Base-by-base conservation (phyloP, 2,329 filamentous ascomycete species). In the Trichoderma koningii region DNA sequence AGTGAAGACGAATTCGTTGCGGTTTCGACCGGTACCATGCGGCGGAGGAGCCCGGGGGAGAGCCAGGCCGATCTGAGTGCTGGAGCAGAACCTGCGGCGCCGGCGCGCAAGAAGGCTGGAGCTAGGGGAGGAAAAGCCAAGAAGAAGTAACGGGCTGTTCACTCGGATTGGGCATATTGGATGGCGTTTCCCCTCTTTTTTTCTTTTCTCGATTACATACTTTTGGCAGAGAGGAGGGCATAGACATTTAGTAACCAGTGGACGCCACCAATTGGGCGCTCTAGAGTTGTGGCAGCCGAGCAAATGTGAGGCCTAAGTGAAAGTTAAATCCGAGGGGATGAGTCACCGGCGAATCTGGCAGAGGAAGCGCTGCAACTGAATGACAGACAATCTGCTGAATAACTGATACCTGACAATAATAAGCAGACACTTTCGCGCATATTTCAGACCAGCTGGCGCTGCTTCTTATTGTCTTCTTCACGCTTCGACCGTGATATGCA, bases 1-100 rank as follows among this genome's bases (percentile, higher is more conserved):
- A 97, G 92, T 73, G 95, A 97, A 73, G 95, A 99, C 71, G 96
- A 99, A 73, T 88, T 89, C 66, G 79, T 89, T 28, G 81, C 84
- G 5, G 85, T 89, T 23, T 86, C 85, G 19, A 85, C 86, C 1
- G 94, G 94, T 12, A 96, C 95, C 53, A 94, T 96, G 83, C 85
- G 94, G 69, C 85, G 93, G 66, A 90, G 93, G 74, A 97, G 92
- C 74, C 88, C 92, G 12, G 91, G 91, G 1, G 88, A 90, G 64
- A 86, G 86, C 55, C 83, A 89, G 69, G 65, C 65, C 3, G 65
- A 66, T 41, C 38, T 66, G 21, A 87, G 89, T 67, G 88, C 87
- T 66, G 69, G 75, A 57, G 76, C 78, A 69, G 87, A 88, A 71
- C 86, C 86, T 38, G 85, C 68, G 9, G 75, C 79, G 62, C 73